Percentiles rank a stretch among this genome's conserved stretches.
These are phyloP conservation scores for Rhizophagus sp. DNA, from an alignment of 192 early-diverging fungal species.

Conservation along the genomic window DNA sequence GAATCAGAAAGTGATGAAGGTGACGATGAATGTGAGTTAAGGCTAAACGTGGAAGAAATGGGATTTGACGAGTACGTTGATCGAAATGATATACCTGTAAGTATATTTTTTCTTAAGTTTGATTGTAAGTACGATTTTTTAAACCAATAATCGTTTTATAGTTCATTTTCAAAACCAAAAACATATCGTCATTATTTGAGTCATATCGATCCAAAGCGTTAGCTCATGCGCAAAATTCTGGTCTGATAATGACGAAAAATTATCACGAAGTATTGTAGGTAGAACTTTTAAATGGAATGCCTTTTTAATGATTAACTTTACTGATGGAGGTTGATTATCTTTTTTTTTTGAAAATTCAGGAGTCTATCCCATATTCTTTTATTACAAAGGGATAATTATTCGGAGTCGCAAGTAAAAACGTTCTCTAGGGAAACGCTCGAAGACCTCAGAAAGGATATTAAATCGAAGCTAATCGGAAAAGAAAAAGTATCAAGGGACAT, in stretches of 20 bases:
- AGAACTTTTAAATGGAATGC: not conserved
- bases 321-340: too few relatives aligned
- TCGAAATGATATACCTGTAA: too few relatives aligned
- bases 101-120: too few relatives aligned
- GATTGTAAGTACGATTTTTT: not conserved
- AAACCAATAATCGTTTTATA: not conserved
- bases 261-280: conserved; percentile 30
- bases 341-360: too few relatives aligned
- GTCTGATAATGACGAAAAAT: conserved; percentile 17
- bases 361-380: too few relatives aligned
- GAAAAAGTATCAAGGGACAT: conserved; percentile 13
- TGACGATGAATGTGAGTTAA: too few relatives aligned
- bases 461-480: conserved; percentile 10
- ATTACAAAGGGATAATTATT: too few relatives aligned
- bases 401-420: not conserved
- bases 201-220: conserved; percentile 20
- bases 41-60: too few relatives aligned
- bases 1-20: too few relatives aligned
- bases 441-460: conserved; percentile 20
- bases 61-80: too few relatives aligned
- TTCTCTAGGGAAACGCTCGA: conserved; percentile 18
- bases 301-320: too few relatives aligned
- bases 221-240: conserved; percentile 17
- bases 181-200: conserved; percentile 17
- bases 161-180: conserved; percentile 25